Evolutionary conservation across 1,139 yeast genomes (phyloP).

Genomic region (Casaregolazyma suthepensis): DNA sequence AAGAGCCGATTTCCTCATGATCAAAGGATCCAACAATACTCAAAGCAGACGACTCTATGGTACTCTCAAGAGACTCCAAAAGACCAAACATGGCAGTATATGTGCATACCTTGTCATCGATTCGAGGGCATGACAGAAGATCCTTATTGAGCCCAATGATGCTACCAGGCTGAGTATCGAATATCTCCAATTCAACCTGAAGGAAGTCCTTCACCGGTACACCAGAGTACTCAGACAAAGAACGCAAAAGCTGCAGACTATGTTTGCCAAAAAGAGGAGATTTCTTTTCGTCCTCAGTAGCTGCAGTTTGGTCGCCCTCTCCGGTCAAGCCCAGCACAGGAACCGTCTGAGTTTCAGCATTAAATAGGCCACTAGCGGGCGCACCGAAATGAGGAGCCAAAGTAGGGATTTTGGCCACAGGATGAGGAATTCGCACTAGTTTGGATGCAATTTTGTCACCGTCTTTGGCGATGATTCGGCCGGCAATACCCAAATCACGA

Average conservation of each 20-base stretch:
- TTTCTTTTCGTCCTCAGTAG: slow-evolving; percentile 52
- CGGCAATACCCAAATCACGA: slow-evolving; percentile 86
- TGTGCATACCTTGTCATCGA: slow-evolving; percentile 89
- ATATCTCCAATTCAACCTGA: slow-evolving; percentile 80
- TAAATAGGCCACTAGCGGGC: slow-evolving; percentile 71
- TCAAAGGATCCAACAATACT: slow-evolving; percentile 77
- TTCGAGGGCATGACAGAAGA: slow-evolving; percentile 82
- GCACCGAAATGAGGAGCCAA: slow-evolving; percentile 92
- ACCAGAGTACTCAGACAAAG: slow-evolving; percentile 60
- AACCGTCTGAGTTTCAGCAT: slow-evolving; percentile 77
- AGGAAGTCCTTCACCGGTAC: slow-evolving; percentile 57
- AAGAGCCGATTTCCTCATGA: slow-evolving; percentile 90
- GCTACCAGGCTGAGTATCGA: slow-evolving; percentile 75
- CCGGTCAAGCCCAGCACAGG: slow-evolving; percentile 72
- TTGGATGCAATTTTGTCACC: slow-evolving; percentile 45
- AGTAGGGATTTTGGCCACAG: slow-evolving; percentile 86
- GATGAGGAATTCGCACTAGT: slow-evolving; percentile 73
- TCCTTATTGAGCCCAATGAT: slow-evolving; percentile 88
- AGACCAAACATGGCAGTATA: slow-evolving; percentile 72
- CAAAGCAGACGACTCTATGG: slow-evolving; percentile 50
- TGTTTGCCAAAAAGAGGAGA: slow-evolving; percentile 66
- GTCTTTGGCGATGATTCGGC: slow-evolving; percentile 68
- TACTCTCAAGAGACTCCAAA: slow-evolving; percentile 38
- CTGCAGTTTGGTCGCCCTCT: slow-evolving; percentile 34
- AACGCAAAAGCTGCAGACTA: slow-evolving; percentile 61